These are phyloP conservation scores for Acanthamoeba lenticulata DNA, from an alignment of 208 protist species.

Conservation along the genomic window DNA sequence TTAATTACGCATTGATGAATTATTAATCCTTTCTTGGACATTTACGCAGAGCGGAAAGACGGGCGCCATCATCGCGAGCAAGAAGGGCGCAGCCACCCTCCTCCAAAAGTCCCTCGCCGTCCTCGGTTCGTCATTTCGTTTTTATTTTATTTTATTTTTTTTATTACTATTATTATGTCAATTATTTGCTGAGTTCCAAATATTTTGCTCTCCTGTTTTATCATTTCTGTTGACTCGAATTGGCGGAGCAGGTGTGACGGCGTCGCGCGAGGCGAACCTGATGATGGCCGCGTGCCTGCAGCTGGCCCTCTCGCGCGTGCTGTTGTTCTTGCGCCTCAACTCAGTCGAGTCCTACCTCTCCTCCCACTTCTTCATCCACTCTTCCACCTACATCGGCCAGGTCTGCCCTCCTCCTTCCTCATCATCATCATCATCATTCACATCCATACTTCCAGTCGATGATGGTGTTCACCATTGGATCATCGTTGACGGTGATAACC, in stretches of 20 bases:
- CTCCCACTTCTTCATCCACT: constrained; percentile 30
- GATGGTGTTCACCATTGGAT: neutral
- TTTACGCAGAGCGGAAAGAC: neutral
- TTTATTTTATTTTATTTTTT: too few species aligned
- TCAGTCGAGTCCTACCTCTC: constrained; percentile 26
- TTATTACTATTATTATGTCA: too few species aligned
- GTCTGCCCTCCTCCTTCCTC: neutral
- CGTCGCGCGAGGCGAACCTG: constrained; percentile 24
- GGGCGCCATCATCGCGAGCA: constrained; percentile 9
- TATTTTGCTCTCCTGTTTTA: too few species aligned
- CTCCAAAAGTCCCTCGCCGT: constrained; percentile 9
- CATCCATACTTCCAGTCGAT: neutral
- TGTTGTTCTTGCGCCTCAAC: constrained; percentile 17
- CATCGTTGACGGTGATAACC: neutral
- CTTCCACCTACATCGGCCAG: neutral
- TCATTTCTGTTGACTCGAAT: too few species aligned
- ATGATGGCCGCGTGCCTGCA: constrained; percentile 37
- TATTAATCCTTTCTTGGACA: neutral
- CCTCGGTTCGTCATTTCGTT: neutral
- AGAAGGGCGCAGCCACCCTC: constrained; percentile 18
- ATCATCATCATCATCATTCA: too few species aligned
- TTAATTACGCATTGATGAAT: too few species aligned
- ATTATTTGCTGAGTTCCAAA: too few species aligned
- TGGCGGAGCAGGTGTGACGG: neutral
- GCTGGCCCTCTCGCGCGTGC: constrained; percentile 13